Percentiles rank a stretch among this genome's conserved stretches.
Evolutionary conservation across 768 basidiomycete genomes (phyloP).

Genomic region (Dentipellis fragilis): DNA sequence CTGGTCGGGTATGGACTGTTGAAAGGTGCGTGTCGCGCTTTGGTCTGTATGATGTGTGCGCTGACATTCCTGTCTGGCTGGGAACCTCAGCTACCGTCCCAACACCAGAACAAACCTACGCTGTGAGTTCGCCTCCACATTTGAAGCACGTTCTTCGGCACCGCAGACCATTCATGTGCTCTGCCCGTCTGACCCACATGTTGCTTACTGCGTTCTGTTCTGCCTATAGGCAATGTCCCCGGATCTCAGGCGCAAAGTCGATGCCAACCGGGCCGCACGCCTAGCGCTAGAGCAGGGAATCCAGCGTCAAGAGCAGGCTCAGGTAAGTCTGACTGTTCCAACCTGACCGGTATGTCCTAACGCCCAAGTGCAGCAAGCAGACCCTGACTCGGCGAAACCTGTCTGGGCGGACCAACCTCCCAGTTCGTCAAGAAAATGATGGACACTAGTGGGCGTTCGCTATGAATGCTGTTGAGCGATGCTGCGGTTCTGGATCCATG

Average conservation of each 20-base stretch:
- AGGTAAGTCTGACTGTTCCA: slow-evolving; percentile 14
- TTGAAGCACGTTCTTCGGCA: not conserved
- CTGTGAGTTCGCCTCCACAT: slow-evolving; percentile 15
- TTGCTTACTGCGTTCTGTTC: not conserved
- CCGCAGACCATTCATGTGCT: not conserved
- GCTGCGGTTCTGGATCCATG: no score
- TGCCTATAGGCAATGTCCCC: slow-evolving; percentile 24
- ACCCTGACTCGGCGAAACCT: slow-evolving; percentile 27
- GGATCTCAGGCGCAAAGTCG: slow-evolving; percentile 26
- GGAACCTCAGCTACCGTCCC: slow-evolving; percentile 18
- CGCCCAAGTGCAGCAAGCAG: slow-evolving; percentile 15
- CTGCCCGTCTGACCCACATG: no score
- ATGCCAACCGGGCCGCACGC: slow-evolving; percentile 25
- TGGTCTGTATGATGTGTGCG: not conserved
- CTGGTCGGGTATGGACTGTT: slow-evolving; percentile 23
- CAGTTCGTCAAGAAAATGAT: no score
- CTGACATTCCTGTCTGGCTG: not conserved
- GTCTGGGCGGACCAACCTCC: slow-evolving; percentile 22
- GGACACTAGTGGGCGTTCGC: no score
- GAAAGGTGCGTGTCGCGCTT: slow-evolving; percentile 15
- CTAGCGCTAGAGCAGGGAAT: slow-evolving; percentile 23
- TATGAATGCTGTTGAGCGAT: no score
- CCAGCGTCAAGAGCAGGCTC: slow-evolving; percentile 18
- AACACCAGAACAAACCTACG: slow-evolving; percentile 25
- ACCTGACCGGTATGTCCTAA: not conserved